A percentile compares a stretch with the other conserved stretches of the same genome.
Evolutionary conservation across 306 rosid genomes (phyloP).

Genomic region (Coriaria nepalensis): DNA sequence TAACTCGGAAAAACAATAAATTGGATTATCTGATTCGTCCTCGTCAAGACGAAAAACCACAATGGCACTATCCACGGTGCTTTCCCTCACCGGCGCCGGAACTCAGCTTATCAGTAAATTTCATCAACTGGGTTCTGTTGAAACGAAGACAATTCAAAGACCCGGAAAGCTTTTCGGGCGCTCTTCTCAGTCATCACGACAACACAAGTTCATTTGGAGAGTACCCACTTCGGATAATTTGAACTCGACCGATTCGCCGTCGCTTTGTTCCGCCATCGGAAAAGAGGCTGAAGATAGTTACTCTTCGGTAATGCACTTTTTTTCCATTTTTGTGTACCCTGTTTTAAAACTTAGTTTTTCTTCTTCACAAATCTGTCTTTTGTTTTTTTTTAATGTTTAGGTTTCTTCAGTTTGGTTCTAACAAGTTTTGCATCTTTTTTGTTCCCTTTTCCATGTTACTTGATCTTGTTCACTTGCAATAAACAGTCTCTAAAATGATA

Average conservation of each 20-base stretch:
- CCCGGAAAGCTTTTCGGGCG: slow-evolving; percentile 17
- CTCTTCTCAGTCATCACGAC: slow-evolving; percentile 18
- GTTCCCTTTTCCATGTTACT: slow-evolving; percentile 6
- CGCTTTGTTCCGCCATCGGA: slow-evolving; percentile 32
- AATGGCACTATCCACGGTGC: slow-evolving; percentile 43
- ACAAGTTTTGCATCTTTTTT: not conserved
- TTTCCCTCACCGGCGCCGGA: slow-evolving; percentile 24
- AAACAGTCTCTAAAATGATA: no score
- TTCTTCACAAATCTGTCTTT: no score
- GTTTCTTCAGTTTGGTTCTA: not conserved
- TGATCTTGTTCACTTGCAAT: not conserved
- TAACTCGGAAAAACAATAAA: no score
- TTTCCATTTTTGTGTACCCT: no score
- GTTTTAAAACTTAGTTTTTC: no score
- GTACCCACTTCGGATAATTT: slow-evolving; percentile 10
- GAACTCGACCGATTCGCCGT: slow-evolving; percentile 16
- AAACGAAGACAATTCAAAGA: slow-evolving; percentile 14
- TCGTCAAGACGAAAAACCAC: no score
- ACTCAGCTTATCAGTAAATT: slow-evolving; percentile 15
- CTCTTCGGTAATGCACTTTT: slow-evolving; percentile 26
- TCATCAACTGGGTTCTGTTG: slow-evolving; percentile 19
- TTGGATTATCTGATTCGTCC: no score
- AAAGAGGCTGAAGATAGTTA: slow-evolving; percentile 54
- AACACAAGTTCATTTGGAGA: slow-evolving; percentile 20
- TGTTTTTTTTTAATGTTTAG: not conserved